Percentiles rank a stretch among this genome's conserved stretches.
These are phyloP conservation scores for Rosa chinensis DNA, from an alignment of 306 rosid genomes.

Conservation along the genomic window DNA sequence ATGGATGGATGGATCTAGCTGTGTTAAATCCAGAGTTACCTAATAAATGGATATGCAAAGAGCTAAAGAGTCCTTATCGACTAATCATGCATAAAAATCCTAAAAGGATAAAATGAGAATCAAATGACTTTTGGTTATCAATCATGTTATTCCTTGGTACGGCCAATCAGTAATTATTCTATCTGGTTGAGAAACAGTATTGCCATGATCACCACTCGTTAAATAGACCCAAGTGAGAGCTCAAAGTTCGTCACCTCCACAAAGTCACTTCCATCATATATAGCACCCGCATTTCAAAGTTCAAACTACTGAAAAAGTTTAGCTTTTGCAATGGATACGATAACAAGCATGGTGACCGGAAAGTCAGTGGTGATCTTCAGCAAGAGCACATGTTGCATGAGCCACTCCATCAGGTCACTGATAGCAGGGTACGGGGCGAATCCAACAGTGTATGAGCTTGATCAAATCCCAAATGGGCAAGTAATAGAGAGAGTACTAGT, in stretches of 20 bases:
- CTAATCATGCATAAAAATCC: slow-evolving; percentile 6
- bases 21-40: background rate
- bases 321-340: slow-evolving; percentile 43
- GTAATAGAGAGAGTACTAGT: slow-evolving; percentile 47
- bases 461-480: slow-evolving; percentile 48
- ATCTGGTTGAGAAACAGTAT: background rate
- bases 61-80: background rate
- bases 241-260: slow-evolving; percentile 33
- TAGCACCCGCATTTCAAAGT: background rate
- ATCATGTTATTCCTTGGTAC: slow-evolving; percentile 9
- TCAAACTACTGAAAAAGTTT: background rate
- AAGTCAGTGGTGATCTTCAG: slow-evolving; percentile 77
- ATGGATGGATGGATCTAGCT: background rate
- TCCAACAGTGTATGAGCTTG: slow-evolving; percentile 50
- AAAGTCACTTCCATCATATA: slow-evolving; percentile 6
- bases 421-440: slow-evolving; percentile 55
- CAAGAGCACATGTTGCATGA: slow-evolving; percentile 54
- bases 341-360: slow-evolving; percentile 51
- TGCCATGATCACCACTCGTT: slow-evolving; percentile 19
- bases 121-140: background rate
- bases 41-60: background rate
- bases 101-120: background rate
- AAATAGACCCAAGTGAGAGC: slow-evolving; percentile 33
- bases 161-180: background rate
- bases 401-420: slow-evolving; percentile 47